A percentile compares a stretch with the other conserved stretches of the same genome.
Evolutionary conservation across 257 asterid genomes (phyloP).

Genomic region (Ehretia macrophylla): DNA sequence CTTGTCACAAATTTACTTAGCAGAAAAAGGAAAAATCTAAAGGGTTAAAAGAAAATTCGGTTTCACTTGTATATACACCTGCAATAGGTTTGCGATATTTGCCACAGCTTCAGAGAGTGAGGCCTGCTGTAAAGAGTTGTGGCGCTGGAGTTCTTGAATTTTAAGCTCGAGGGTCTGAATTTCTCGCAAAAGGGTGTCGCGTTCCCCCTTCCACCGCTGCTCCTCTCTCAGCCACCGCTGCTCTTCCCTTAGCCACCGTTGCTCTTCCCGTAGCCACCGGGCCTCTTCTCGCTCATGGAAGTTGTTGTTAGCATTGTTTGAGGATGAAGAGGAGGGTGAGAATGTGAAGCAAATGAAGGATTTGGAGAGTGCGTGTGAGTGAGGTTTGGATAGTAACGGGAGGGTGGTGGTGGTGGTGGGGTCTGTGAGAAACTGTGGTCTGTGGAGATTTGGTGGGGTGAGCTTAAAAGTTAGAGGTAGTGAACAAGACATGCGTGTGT

Average conservation of each 20-base stretch:
- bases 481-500: slow-evolving; percentile 23
- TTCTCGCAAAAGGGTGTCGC: slow-evolving; percentile 53
- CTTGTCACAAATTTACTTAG: no score
- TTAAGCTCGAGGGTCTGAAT: slow-evolving; percentile 50
- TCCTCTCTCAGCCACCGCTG: slow-evolving; percentile 85
- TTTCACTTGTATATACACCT: slow-evolving; percentile 33
- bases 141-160: slow-evolving; percentile 59
- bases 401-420: background rate
- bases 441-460: slow-evolving; percentile 10
- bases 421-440: slow-evolving; percentile 1
- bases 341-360: slow-evolving; percentile 60
- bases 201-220: slow-evolving; percentile 69
- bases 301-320: slow-evolving; percentile 31
- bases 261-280: slow-evolving; percentile 93
- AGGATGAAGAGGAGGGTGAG: slow-evolving; percentile 17
- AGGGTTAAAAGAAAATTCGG: background rate
- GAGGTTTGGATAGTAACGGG: background rate
- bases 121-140: slow-evolving; percentile 40
- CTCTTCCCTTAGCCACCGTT: slow-evolving; percentile 96
- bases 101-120: slow-evolving; percentile 51
- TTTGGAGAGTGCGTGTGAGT: slow-evolving; percentile 12
- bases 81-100: slow-evolving; percentile 56
- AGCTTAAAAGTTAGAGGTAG: slow-evolving; percentile 25
- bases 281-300: slow-evolving; percentile 49
- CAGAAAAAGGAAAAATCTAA: background rate